Conservation (phyloP, 108 stramenopile species). For the Pseudonitzschia multiseries region DNA sequence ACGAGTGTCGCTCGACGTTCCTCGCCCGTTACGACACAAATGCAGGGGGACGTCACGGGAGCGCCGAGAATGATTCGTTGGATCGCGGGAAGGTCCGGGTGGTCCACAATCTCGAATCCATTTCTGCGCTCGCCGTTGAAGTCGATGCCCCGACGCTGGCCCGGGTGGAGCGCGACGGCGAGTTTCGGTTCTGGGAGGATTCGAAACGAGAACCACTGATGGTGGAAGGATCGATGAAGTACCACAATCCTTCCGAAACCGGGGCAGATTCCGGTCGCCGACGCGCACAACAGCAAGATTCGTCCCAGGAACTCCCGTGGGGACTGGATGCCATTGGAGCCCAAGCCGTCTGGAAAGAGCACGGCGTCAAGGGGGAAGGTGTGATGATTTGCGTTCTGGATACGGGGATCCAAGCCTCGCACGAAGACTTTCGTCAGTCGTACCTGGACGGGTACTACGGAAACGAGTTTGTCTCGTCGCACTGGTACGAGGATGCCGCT, state of each 20-base stretch:
- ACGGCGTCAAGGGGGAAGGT: constrained; percentile 25
- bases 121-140: constrained; percentile 5
- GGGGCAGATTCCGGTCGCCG: not conserved
- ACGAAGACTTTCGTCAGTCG: constrained; percentile 40
- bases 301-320: constrained; percentile 14
- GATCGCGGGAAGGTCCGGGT: not conserved
- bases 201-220: constrained; percentile 1
- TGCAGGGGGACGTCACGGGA: not conserved
- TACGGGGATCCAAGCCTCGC: constrained; percentile 43
- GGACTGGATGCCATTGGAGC: constrained; percentile 26
- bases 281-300: not conserved
- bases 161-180: not conserved
- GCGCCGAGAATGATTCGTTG: not conserved
- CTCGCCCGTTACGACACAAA: not conserved
- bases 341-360: constrained; percentile 21
- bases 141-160: not conserved
- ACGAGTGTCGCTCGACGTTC: not conserved
- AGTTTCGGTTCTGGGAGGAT: not conserved
- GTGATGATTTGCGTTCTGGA: constrained; percentile 60
- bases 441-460: constrained; percentile 17
- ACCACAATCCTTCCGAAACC: not conserved
- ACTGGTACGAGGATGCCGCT: constrained; percentile 45
- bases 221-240: not conserved
- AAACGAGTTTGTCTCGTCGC: constrained; percentile 26
- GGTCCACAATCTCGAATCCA: constrained; percentile 5